Evolutionary conservation across 108 stramenopile species (phyloP), one percentile per base, ranked within the genome.

Genomic region (Nitzschia putrida): DNA sequence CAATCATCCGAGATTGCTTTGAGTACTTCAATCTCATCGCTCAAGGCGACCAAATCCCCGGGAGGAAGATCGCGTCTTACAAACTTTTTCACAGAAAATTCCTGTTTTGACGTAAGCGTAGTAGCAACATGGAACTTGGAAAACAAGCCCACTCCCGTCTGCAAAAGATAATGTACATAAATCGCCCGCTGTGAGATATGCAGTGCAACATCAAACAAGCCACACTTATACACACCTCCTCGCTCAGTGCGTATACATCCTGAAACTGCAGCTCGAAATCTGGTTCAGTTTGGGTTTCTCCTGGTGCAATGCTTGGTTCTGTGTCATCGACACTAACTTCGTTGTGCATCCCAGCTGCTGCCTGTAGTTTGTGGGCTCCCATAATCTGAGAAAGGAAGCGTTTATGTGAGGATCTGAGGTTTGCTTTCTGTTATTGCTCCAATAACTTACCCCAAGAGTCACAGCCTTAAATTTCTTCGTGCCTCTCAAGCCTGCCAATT

Each of bases 141-240:
- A 53, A 84, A 85, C 10, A 74, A 70, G 22, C 89, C 89, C 39
- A 78, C 74, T 26, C 86, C 89, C 26, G 86, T 75, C 80, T 69
- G 29, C 34, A 60, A 60, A 16, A 37, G 14, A 4, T 5, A 42
- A 61, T n/a, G 38, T 4, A 25, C 7, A n/a, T 2, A 57, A 57
- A 7, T n/a, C 2, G 2, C 14, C 55, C 3, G 22, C 2, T 56
- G 12, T 3, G 55, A 13, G 12, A 56, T 13, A 50, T 3, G 5
- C 18, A 20, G 1, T 5, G 22, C 25, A 3, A 16, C 2, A 49
- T 6, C 18, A 1, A 49, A 5, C 3, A 18, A 49, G 3, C 6
- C n/a, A 1, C 47, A 4, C 18, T 6, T 5, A 49, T 18, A 47
- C 61, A 10, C 45, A 63, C 61, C 61, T 37, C 38, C 18, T 51